These are phyloP conservation scores for Coemansia sp. DNA, from an alignment of 192 early-diverging fungal genomes.

Conservation along the genomic window DNA sequence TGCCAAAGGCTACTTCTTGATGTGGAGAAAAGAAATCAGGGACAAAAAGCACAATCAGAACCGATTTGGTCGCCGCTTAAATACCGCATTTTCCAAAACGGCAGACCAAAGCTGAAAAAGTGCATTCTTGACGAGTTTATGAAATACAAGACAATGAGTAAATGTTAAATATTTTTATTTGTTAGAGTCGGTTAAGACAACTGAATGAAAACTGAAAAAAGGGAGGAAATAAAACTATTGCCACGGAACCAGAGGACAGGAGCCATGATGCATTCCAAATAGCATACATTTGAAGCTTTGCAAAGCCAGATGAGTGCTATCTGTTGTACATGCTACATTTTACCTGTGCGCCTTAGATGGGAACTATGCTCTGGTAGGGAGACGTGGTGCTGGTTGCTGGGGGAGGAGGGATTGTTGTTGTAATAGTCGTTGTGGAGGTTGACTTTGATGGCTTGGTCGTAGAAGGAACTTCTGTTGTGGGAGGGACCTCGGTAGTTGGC, in stretches of 20 bases:
- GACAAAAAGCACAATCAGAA: too few relatives aligned
- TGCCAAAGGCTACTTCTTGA: too few relatives aligned
- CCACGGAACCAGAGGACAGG: neutral
- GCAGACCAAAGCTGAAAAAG: too few relatives aligned
- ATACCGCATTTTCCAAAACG: too few relatives aligned
- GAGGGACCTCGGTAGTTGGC: neutral
- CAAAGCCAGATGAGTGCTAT: neutral
- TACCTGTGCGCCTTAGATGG: neutral
- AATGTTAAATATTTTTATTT: neutral
- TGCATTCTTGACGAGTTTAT: too few relatives aligned
- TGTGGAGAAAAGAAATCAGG: too few relatives aligned
- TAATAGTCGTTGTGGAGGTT: constrained; percentile 39
- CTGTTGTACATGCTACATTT: neutral
- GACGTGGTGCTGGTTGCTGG: constrained; percentile 6
- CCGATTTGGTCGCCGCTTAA: too few relatives aligned
- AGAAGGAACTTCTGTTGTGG: constrained; percentile 6
- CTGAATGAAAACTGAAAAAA: neutral
- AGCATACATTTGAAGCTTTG: neutral
- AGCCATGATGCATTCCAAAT: neutral
- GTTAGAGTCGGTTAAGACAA: neutral
- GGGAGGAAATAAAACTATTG: neutral
- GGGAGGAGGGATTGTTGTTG: constrained; percentile 33
- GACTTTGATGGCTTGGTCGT: constrained; percentile 7
- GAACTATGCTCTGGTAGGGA: neutral
- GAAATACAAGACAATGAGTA: neutral